These are phyloP conservation scores for Paecilomyces sp. DNA, from an alignment of 2,329 filamentous ascomycete species.

Conservation along the genomic window DNA sequence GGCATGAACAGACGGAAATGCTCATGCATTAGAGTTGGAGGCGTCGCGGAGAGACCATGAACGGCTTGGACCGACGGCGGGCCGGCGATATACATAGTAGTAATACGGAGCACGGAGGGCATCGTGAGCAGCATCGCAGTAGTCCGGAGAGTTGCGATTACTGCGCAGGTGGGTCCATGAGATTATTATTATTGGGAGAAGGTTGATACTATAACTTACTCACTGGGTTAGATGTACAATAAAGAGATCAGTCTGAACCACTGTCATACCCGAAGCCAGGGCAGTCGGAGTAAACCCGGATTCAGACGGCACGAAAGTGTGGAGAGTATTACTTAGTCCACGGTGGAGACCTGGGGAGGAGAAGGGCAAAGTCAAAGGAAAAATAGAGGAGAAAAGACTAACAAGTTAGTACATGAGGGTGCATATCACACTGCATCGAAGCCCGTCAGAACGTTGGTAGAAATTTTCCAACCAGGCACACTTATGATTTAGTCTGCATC, in stretches of 20 bases:
- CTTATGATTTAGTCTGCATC: background rate
- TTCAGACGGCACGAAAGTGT: background rate
- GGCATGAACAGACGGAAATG: background rate
- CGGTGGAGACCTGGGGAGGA: background rate
- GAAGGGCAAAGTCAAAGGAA: background rate
- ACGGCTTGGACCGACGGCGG: background rate
- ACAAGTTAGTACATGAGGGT: background rate
- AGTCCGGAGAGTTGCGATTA: background rate
- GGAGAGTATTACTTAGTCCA: background rate
- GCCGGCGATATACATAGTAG: background rate
- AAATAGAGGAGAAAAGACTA: background rate
- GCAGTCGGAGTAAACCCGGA: background rate
- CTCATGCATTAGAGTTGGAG: background rate
- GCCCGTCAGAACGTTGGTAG: constrained; percentile 2
- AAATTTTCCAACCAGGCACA: background rate
- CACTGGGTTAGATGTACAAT: background rate
- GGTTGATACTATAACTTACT: background rate
- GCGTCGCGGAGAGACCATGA: background rate
- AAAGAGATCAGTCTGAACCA: background rate
- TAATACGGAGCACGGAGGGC: background rate
- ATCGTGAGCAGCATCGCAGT: background rate
- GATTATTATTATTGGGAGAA: background rate
- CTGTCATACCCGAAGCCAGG: too few relatives aligned
- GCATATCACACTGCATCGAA: constrained; percentile 1
- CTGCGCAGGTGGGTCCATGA: background rate